A percentile compares a stretch with the other conserved stretches of the same genome.
Conservation (phyloP, 2,329 filamentous ascomycete genomes). For the Arthrobotrys sinensis region DNA sequence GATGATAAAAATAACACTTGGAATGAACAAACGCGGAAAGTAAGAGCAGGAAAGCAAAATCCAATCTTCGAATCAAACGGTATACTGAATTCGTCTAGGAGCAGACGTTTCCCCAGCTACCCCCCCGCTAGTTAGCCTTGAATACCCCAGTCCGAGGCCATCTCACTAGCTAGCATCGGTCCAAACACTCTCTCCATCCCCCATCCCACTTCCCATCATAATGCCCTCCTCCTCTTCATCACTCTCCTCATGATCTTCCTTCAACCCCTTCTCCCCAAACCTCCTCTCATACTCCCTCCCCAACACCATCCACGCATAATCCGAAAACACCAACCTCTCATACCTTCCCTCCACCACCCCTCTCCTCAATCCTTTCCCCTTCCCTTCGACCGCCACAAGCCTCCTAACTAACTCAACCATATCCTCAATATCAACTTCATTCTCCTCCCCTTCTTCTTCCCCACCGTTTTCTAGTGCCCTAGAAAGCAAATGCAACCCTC, state of each 20-base stretch:
- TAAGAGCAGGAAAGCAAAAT: background rate
- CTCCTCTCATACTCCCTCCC: constrained; percentile 54
- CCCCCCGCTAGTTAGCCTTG: background rate
- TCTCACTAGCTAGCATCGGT: constrained; percentile 36
- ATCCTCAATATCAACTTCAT: constrained; percentile 48
- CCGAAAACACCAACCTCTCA: constrained; percentile 54
- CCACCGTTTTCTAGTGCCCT: constrained; percentile 32
- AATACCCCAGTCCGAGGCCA: background rate
- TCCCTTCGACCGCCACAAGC: constrained; percentile 55
- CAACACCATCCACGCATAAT: constrained; percentile 49
- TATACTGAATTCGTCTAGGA: background rate
- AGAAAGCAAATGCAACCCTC: constrained; percentile 69
- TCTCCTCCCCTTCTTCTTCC: constrained; percentile 9
- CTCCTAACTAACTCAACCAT: constrained; percentile 58
- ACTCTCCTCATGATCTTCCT: constrained; percentile 34
- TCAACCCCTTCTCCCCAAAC: constrained; percentile 59
- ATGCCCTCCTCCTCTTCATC: constrained; percentile 32
- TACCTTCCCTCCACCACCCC: constrained; percentile 45
- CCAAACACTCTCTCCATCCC: constrained; percentile 35
- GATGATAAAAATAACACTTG: background rate
- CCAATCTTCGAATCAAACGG: background rate
- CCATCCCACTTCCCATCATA: background rate
- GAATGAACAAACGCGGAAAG: background rate
- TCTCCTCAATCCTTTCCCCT: constrained; percentile 50
- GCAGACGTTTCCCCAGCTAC: background rate